Percentiles rank a stretch among this genome's conserved stretches.
Conservation (phyloP, 768 basidiomycete genomes). For the Pholiota molesta region DNA sequence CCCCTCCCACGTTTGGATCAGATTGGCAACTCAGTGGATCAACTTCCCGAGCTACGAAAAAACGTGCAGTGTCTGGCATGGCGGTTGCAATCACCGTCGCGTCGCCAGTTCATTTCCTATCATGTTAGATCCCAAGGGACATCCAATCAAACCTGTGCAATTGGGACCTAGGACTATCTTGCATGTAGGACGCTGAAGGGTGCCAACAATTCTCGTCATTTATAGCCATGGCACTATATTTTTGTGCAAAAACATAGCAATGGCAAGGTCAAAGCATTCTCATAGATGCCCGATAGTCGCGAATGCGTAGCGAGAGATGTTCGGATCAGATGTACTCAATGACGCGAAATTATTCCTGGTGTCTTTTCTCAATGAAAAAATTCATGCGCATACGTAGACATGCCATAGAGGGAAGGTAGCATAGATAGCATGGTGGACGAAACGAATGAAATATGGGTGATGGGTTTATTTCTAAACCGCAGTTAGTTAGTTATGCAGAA, state of each 20-base stretch:
- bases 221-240: background rate
- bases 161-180: slow-evolving; percentile 39
- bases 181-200: slow-evolving; percentile 20
- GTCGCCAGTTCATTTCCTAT: slow-evolving; percentile 34
- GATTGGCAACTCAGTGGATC: slow-evolving; percentile 34
- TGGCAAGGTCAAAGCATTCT: background rate
- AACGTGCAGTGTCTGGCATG: slow-evolving; percentile 19
- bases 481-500: slow-evolving; percentile 13
- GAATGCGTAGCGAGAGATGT: background rate
- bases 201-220: background rate
- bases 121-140: slow-evolving; percentile 39
- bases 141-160: slow-evolving; percentile 36
- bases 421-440: slow-evolving; percentile 31
- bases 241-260: background rate
- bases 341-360: background rate
- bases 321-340: background rate
- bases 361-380: slow-evolving; percentile 19
- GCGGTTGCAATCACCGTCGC: slow-evolving; percentile 19
- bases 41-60: slow-evolving; percentile 23
- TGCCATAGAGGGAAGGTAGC: slow-evolving; percentile 33
- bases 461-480: slow-evolving; percentile 36
- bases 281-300: background rate
- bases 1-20: slow-evolving; percentile 41
- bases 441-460: slow-evolving; percentile 20
- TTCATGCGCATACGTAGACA: slow-evolving; percentile 34